phyloP scores from a whole-genome alignment of 805 yeast species.

The Priceomyces haplophilus region DNA sequence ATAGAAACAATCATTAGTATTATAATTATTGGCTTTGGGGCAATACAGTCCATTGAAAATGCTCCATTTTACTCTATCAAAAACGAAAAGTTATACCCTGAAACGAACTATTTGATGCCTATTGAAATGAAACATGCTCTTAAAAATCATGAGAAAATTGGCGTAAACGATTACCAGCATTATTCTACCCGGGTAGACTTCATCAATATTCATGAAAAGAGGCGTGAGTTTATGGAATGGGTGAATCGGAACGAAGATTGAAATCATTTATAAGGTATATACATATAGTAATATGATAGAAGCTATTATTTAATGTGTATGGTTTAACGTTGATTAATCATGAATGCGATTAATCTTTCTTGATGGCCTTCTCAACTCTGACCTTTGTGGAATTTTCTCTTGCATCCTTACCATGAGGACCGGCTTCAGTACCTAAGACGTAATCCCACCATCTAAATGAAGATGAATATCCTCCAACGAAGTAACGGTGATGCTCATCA shows the following conservation, averaged over 20 bases:
- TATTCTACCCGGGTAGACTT: constrained; percentile 52
- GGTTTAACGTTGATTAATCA: not conserved
- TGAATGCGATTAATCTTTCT: constrained; percentile 17
- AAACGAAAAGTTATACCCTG: constrained; percentile 27
- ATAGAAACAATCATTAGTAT: constrained; percentile 52
- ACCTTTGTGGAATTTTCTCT: constrained; percentile 65
- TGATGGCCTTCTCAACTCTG: constrained; percentile 45
- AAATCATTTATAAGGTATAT: not conserved
- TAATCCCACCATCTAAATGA: constrained; percentile 97
- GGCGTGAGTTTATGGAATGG: constrained; percentile 45
- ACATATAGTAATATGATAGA: not conserved
- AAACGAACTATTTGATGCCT: constrained; percentile 40
- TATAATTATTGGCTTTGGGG: constrained; percentile 37
- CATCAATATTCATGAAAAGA: constrained; percentile 44
- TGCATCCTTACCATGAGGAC: constrained; percentile 69
- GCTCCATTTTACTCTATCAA: constrained; percentile 18
- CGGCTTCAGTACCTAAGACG: constrained; percentile 84
- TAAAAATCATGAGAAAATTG: constrained; percentile 44
- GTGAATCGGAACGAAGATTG: constrained; percentile 11
- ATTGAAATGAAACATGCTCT: constrained; percentile 48
- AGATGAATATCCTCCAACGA: constrained; percentile 92
- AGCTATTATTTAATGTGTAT: not conserved
- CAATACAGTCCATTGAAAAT: constrained; percentile 30
- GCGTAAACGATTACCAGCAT: constrained; percentile 44
- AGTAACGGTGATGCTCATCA: constrained; percentile 94